Conservation (phyloP, 1,284 basidiomycete genomes). For the Heterobasidion occidentale region DNA sequence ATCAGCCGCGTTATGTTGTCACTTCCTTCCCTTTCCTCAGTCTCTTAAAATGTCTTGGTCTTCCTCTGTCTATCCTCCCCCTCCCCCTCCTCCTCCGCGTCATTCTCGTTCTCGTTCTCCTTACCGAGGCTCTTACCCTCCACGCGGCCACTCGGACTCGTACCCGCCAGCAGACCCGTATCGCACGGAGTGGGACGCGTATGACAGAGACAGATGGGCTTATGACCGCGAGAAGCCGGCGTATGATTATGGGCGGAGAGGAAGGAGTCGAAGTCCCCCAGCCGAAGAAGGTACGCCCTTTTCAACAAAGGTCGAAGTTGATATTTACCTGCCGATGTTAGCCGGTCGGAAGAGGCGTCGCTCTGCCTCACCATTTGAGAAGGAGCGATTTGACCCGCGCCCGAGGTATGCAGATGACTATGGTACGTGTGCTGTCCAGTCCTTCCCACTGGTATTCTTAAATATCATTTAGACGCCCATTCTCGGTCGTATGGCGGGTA, state of each 20-base stretch:
- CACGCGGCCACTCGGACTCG: conserved; percentile 30
- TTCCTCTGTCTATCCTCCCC: conserved; percentile 58
- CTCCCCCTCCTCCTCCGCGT: conserved; percentile 61
- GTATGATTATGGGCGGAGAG: conserved; percentile 53
- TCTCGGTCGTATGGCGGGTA: conserved; percentile 55
- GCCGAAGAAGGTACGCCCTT: conserved; percentile 54
- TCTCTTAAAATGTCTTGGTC: conserved; percentile 56
- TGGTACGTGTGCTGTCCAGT: conserved; percentile 39
- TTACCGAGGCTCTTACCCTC: conserved; percentile 40
- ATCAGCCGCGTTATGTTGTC: conserved; percentile 55
- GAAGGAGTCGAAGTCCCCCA: conserved; percentile 66
- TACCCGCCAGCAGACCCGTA: conserved; percentile 46
- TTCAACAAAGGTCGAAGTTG: background rate
- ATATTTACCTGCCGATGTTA: conserved; percentile 17
- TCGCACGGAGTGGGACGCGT: conserved; percentile 57
- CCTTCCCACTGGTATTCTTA: conserved; percentile 1
- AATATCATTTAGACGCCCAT: conserved; percentile 44
- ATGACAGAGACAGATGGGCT: conserved; percentile 66
- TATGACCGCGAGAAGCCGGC: conserved; percentile 61
- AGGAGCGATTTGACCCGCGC: conserved; percentile 72
- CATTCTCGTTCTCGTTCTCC: conserved; percentile 79
- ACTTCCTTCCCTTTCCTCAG: conserved; percentile 43
- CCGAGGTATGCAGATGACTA: conserved; percentile 75
- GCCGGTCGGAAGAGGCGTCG: conserved; percentile 73
- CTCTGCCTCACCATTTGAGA: conserved; percentile 80